Percentiles rank a stretch among this genome's conserved stretches.
Conservation (phyloP, 176 grass and related monocot species). For the Lolium perenne region DNA sequence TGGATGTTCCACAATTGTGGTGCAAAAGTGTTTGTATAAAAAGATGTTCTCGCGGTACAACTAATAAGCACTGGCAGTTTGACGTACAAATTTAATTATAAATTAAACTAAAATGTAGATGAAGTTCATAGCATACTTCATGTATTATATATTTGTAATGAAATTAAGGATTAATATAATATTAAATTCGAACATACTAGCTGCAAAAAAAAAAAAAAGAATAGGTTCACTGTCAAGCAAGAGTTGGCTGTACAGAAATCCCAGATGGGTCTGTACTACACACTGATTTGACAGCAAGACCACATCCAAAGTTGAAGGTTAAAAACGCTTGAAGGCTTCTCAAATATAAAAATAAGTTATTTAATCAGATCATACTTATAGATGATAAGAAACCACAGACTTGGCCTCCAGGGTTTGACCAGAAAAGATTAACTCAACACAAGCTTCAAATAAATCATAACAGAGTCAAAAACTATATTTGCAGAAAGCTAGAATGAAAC, state of each 20-base stretch:
- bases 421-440: slow-evolving; percentile 11
- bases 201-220: background rate
- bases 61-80: background rate
- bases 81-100: background rate
- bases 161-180: background rate
- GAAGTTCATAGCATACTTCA: background rate
- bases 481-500: slow-evolving; percentile 30
- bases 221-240: background rate
- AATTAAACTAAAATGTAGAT: background rate
- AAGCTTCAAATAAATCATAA: background rate
- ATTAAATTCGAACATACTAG: slow-evolving; percentile 3
- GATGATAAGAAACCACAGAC: background rate
- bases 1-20: too few species aligned
- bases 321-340: background rate
- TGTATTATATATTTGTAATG: background rate
- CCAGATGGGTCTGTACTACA: background rate
- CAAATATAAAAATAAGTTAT: background rate
- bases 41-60: background rate
- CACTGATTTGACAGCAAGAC: background rate
- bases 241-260: background rate
- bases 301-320: background rate
- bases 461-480: slow-evolving; percentile 20
- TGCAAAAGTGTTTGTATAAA: too few species aligned
- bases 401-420: background rate
- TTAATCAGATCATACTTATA: background rate